Evolutionary conservation across 2,329 filamentous ascomycete species (phyloP).

Genomic region (Helotiales sp.): DNA sequence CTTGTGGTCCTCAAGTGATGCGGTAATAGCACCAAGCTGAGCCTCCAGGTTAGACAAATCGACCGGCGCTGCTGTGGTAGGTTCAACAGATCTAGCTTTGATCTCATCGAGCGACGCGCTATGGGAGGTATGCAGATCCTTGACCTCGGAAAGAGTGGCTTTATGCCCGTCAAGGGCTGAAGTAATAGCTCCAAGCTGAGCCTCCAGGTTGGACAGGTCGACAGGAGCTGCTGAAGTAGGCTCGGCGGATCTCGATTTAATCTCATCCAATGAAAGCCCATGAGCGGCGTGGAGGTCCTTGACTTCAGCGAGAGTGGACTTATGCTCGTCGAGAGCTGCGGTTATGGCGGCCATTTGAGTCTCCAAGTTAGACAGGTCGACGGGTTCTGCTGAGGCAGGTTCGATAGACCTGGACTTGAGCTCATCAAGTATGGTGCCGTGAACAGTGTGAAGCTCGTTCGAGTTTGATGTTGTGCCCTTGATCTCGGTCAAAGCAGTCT

Average conservation of each 20-base stretch:
- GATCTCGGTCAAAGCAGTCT: not conserved
- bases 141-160: not conserved
- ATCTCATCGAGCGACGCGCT: constrained; percentile 17
- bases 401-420: constrained; percentile 6
- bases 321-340: constrained; percentile 7
- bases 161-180: constrained; percentile 6
- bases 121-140: not conserved
- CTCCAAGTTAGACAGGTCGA: constrained; percentile 3
- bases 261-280: constrained; percentile 14
- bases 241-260: constrained; percentile 17
- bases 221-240: not conserved
- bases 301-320: constrained; percentile 5
- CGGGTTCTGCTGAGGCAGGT: not conserved
- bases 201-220: constrained; percentile 2
- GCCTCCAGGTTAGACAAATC: constrained; percentile 6
- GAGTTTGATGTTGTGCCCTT: not conserved
- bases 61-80: not conserved
- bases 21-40: not conserved
- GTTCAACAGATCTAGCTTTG: constrained; percentile 16
- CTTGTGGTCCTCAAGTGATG: constrained; percentile 4
- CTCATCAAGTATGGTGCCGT: constrained; percentile 1
- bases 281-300: constrained; percentile 12
- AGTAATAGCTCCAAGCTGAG: not conserved
- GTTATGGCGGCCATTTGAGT: not conserved
- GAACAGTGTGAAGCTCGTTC: not conserved